Base-by-base conservation (phyloP, 306 rosid genomes). In the Cucumis hystrix region DNA sequence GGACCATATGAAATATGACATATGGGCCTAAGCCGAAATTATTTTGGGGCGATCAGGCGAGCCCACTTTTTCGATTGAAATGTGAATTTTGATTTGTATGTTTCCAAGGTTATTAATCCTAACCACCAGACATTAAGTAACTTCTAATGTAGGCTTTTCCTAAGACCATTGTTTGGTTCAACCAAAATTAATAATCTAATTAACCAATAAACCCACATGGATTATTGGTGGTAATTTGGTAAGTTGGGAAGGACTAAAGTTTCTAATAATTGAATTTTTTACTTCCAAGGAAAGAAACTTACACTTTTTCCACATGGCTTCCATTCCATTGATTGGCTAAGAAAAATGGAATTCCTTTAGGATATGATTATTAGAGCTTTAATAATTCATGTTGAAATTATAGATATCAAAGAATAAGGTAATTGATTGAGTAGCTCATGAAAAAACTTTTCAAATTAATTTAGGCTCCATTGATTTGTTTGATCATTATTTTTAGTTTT, bases 41-140 rank as follows among this genome's bases (percentile, higher is more conserved):
- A 6, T 43, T 12, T 13, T 23, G 59, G 76, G 76, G 21, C 58
- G 21, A 71, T 41, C 59, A 47, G 6, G 12, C 3, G 39, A 70
- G 73, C 58, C 76, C 21, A 71, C 39, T 12, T 69, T 69, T 69
- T 17, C 37, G 10, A 69, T 1, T 14, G 35, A 47, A 47, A 68
- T 68, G 20, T 41, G 57, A 7, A 69, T 21, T 69, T 70, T 70
- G 39, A 45, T 70, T 11, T 40, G 39, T 13, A 70, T 71, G 76
- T 71, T 69, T 69, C 51, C 15, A 71, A 71, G 10, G 13, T 45
- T 28, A 28, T 28, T 28, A 1, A 28, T 28, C 76, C 76, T 71
- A 71, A 25, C 76, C 40, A 71, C 76, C 76, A 21, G 51, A 72
- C 62, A 72, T 72, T 72, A 49, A 23, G 20, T 71, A 72, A 51